Evolutionary conservation across 768 basidiomycete species (phyloP), one percentile per base, ranked within the genome.

Genomic region (Tricholoma saponaceum): DNA sequence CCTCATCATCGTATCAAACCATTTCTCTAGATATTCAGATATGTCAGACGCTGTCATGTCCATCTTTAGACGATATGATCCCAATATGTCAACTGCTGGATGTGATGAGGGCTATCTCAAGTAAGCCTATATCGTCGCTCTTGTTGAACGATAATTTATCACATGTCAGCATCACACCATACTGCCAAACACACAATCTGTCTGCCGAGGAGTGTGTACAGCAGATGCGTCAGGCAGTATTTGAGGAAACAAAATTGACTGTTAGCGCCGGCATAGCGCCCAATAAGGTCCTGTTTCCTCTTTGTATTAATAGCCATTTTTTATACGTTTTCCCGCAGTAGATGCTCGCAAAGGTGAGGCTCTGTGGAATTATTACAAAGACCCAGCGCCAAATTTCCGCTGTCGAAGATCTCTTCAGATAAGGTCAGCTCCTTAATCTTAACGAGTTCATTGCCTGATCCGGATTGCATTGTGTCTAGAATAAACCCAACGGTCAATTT

Each of bases 221-320:
- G 52, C 79, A 89, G 60, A 89, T 99, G 74, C 79, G 97, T 22
- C 78, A 77, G 23, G 77, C 76, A 41, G 91, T 98, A 2, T 78
- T 86, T 55, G 76, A 77, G 16, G 90, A 90, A 71, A 98, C 95
- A 2, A 82, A 83, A 54, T 69, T 98, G 51, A 98, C 97, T 2
- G 93, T 91, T 53, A 95, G 92, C 63, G 95, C 95, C 28, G 97
- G 97, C 2, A 94, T 98, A 57, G 95, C 96, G 0, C 91, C 96
- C 1, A 98, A 95, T 72, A 90, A 90, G 80, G 94, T 94, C 66
- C 10, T 54, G 82, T 52, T 51, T 30, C 62, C 52, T 13, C 63
- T 35, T 39, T 12, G 8, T 32, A 22, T 23, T 30, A 22, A n/a
- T 16, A 20, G 25, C 50, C 56, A 59, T 50, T 47, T 47, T 47